Evolutionary conservation across 2,329 filamentous ascomycete species (phyloP), one percentile per base, ranked within the genome.

Genomic region (Fusarium buharicum): DNA sequence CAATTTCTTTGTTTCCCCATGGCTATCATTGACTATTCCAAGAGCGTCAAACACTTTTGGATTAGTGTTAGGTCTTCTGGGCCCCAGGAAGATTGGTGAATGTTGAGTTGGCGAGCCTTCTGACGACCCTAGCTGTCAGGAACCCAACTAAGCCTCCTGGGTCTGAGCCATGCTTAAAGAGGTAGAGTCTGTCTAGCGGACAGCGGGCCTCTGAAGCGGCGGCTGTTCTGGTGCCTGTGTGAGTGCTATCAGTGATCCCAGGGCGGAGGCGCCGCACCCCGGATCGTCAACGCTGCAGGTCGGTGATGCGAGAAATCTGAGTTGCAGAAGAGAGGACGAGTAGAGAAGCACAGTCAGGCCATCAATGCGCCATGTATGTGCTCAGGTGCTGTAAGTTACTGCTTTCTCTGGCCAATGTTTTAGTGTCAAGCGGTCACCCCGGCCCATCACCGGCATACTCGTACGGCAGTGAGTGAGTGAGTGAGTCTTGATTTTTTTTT

Each of bases 241-340:
- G 49, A 48, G 62, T 60, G 46, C 45, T 62, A 59, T 60, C 62
- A 62, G 50, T 40, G 55, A 61, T 60, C 50, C 50, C 58, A 56
- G 55, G 37, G 55, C 49, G 41, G 51, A 60, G 55, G 55, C 51
- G 62, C 56, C 53, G 56, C 52, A 66, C 67, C 66, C 67, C 67
- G 65, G 67, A 70, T 70, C 67, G 59, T 47, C 67, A 39, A 59
- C 45, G 53, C 56, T 69, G 68, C 66, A 70, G 64, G 52, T 55
- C 44, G 36, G 38, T 52, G 54, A 65, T 67, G 66, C 65, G 63
- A 65, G 60, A 59, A 63, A 67, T 67, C 50, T 49, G 50, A 51
- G 40, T 58, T 63, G 55, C 60, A 59, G 55, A 49, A 53, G 17
- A 38, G 17, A 55, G 37, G 16, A 31, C 37, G 39, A 44, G 46